Percentiles rank a stretch among this genome's conserved stretches.
Evolutionary conservation across 1,139 yeast genomes (phyloP).

Genomic region (Casaregolazyma suthepensis): DNA sequence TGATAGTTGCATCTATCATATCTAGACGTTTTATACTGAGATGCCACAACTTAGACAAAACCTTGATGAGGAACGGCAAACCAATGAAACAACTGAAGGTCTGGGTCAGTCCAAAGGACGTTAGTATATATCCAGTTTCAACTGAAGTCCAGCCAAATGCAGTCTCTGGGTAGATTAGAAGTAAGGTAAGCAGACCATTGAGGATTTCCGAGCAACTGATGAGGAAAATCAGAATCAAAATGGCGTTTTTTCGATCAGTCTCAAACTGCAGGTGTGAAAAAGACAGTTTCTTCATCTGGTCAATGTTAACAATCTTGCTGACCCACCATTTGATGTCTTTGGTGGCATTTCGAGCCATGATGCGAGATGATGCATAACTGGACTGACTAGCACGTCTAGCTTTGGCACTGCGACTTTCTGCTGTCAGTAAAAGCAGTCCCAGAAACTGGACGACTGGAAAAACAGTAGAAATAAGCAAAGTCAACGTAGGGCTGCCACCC

Average conservation of each 20-base stretch:
- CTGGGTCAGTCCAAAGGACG: conserved; percentile 46
- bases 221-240: conserved; percentile 40
- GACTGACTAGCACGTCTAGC: conserved; percentile 14
- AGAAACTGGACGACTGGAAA: conserved; percentile 28
- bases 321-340: conserved; percentile 1
- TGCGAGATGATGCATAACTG: conserved; percentile 6
- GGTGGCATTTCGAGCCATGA: conserved; percentile 1
- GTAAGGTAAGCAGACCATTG: conserved; percentile 39
- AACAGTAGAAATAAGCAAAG: conserved; percentile 25
- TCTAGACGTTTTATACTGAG: conserved; percentile 39
- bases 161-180: conserved; percentile 54
- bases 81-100: conserved; percentile 38
- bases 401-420: conserved; percentile 46
- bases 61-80: conserved; percentile 40
- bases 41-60: conserved; percentile 29
- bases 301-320: neutral
- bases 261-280: conserved; percentile 34
- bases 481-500: conserved; percentile 16
- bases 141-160: conserved; percentile 54
- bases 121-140: conserved; percentile 54
- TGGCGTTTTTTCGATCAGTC: conserved; percentile 34
- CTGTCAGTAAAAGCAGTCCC: conserved; percentile 39
- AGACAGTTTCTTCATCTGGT: conserved; percentile 31
- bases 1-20: conserved; percentile 45
- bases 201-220: conserved; percentile 34